Base-by-base conservation (phyloP, 1,139 yeast genomes). In the Arxiozyma telluris region DNA sequence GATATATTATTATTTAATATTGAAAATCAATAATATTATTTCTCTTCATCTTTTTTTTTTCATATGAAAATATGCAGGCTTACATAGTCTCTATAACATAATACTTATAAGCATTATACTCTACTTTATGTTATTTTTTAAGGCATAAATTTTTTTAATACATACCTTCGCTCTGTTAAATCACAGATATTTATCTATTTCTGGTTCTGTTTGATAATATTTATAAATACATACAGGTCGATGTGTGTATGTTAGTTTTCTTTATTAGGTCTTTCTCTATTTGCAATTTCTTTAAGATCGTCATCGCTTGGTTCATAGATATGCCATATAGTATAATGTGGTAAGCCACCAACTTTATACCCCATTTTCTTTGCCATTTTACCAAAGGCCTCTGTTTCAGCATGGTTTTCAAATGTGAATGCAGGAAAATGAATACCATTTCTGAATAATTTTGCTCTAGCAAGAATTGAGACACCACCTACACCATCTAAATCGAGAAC, bases 361-460 rank as follows among this genome's bases (percentile, higher is more conserved):
- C 94, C 94, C 86, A 88, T 86, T 54, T 77, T 75, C 62, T 79
- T 85, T 43, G 91, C 84, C 89, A 89, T 79, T 65, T 87, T 88
- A 50, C 96, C 96, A 71, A 88, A 88, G 0, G 94, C 96, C 68
- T 89, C 94, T 2, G 96, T 89, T 67, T 88, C 96, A 0, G 96
- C 96, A 68, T 89, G 96, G 65, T 87, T 88, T 68, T 83, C 80
- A 67, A 87, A 88, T 2, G 96, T 84, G 65, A 87, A 88, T 2
- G 96, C 95, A 11, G 96, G 95, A 75, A 88, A 88, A 66, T 85
- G 87, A 30, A 84, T 86, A 47, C 96, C 96, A 56, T 80, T 80
- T 60, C 94, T 77, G 68, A 88, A 88, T n/a, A 86, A 81, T 59
- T 79, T 80, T 0, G 96, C 96, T 65, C 82, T 83, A 4, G 95